phyloP scores from a whole-genome alignment of 2,329 filamentous ascomycete genomes.

The Septoria linicola region DNA sequence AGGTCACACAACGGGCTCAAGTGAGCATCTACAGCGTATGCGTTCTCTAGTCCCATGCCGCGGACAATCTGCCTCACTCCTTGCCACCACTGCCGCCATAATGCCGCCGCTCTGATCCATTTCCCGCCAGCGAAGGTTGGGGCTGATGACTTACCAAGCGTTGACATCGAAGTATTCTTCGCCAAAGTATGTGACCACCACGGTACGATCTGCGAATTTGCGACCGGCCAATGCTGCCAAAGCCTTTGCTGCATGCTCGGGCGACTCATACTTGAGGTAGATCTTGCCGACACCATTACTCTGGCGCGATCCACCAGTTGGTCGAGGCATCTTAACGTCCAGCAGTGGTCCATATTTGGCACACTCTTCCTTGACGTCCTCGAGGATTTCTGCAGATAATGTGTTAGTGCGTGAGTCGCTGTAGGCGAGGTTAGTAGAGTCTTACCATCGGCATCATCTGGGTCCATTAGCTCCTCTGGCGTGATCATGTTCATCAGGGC shows the following conservation, averaged over 20 bases:
- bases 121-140: background rate
- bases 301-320: constrained; percentile 76
- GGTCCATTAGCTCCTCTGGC: constrained; percentile 87
- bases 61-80: background rate
- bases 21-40: background rate
- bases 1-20: background rate
- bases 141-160: constrained; percentile 65
- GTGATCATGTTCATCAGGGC: constrained; percentile 99
- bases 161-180: constrained; percentile 96
- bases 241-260: constrained; percentile 77
- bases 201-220: constrained; percentile 94
- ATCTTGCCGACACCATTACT: constrained; percentile 95
- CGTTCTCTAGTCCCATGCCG: too few species aligned
- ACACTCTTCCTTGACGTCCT: constrained; percentile 92
- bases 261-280: constrained; percentile 84
- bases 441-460: constrained; percentile 91
- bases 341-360: constrained; percentile 81
- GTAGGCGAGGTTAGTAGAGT: constrained; percentile 5
- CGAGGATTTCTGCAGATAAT: constrained; percentile 74
- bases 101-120: too few species aligned
- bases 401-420: background rate
- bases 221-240: constrained; percentile 86
- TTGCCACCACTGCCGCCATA: background rate
- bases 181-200: constrained; percentile 93
- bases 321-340: constrained; percentile 90